phyloP scores from a whole-genome alignment of 768 basidiomycete species.

The Rhizopogon vulgaris region DNA sequence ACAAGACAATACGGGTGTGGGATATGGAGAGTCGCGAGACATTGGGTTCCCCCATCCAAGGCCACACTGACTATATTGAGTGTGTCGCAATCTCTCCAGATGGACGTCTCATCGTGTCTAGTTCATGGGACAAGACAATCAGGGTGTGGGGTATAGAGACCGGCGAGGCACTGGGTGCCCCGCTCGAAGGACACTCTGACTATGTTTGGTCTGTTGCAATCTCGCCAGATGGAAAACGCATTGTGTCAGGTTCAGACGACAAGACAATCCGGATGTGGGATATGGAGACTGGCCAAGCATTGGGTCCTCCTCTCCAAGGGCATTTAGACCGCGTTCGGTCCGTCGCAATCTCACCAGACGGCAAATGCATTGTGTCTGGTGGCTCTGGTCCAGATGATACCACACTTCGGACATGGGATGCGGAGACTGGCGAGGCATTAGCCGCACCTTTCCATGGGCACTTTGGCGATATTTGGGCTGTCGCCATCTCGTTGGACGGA shows the following conservation, averaged over 20 bases:
- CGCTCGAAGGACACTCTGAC: neutral
- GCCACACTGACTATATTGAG: constrained; percentile 1
- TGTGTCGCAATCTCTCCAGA: constrained; percentile 12
- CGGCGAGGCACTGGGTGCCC: neutral
- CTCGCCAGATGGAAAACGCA: constrained; percentile 1
- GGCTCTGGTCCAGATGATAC: neutral
- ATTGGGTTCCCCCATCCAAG: neutral
- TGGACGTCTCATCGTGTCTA: constrained; percentile 7
- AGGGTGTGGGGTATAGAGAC: neutral
- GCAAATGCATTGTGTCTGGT: neutral
- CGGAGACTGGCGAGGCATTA: neutral
- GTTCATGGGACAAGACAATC: constrained; percentile 1
- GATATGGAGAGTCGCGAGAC: neutral
- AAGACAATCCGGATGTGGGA: constrained; percentile 10
- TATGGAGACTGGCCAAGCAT: neutral
- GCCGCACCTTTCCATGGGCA: neutral
- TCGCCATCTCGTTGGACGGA: neutral
- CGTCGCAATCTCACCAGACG: neutral
- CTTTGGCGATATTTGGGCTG: neutral
- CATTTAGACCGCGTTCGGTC: neutral
- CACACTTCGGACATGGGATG: neutral
- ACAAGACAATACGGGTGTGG: constrained; percentile 1
- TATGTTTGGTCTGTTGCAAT: neutral
- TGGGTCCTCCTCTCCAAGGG: neutral
- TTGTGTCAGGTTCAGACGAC: constrained; percentile 11